phyloP scores from a whole-genome alignment of 257 asterid species.

The Gentiana macrophylla region DNA sequence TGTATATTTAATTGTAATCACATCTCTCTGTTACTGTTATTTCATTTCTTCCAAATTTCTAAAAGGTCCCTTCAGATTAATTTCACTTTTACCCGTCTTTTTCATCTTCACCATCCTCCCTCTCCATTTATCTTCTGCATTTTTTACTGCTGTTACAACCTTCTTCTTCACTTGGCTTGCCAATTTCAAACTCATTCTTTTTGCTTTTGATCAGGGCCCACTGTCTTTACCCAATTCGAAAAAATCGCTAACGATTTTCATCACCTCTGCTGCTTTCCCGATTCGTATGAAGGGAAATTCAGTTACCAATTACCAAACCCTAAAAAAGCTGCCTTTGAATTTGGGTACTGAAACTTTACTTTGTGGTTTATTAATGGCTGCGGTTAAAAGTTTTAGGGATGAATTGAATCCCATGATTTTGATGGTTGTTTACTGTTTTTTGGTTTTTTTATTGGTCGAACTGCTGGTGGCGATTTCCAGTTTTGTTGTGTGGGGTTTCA shows the following conservation, averaged over 20 bases:
- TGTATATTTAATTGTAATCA: conserved; percentile 15
- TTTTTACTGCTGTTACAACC: conserved; percentile 25
- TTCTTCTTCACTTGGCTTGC: conserved; percentile 52
- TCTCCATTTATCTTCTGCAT: conserved; percentile 21
- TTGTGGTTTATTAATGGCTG: conserved; percentile 10
- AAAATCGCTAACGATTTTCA: conserved; percentile 30
- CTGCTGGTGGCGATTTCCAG: conserved; percentile 24
- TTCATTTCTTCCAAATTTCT: conserved; percentile 27
- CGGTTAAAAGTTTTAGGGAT: conserved; percentile 2
- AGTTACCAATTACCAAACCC: not conserved
- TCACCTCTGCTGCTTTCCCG: conserved; percentile 41
- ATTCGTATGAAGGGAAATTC: conserved; percentile 18
- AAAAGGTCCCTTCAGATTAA: conserved; percentile 30
- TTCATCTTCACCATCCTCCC: conserved; percentile 35
- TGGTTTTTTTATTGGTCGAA: conserved; percentile 27
- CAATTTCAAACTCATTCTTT: conserved; percentile 43
- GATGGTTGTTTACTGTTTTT: conserved; percentile 14
- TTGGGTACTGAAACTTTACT: conserved; percentile 22
- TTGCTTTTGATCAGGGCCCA: conserved; percentile 53
- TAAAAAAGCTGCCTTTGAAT: conserved; percentile 25
- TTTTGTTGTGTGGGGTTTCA: conserved; percentile 4
- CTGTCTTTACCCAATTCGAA: conserved; percentile 15
- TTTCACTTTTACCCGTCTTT: conserved; percentile 41
- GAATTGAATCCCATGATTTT: conserved; percentile 11
- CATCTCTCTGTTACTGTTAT: conserved; percentile 30